Percentiles rank a stretch among this genome's conserved stretches.
These are phyloP conservation scores for Brettanomyces anomalus DNA, from an alignment of 805 yeast species.

Conservation along the genomic window DNA sequence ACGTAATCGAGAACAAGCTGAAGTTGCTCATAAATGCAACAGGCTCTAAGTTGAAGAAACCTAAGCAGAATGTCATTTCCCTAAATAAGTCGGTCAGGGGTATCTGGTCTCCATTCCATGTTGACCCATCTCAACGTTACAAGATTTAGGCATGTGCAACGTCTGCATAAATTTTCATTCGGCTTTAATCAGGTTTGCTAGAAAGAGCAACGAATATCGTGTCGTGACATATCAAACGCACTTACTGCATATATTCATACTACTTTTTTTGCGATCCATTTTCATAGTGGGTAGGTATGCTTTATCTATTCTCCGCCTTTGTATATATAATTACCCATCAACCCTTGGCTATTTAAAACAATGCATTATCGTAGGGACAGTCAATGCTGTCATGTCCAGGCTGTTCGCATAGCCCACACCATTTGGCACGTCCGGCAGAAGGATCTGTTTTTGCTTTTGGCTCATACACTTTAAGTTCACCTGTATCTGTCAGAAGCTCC, in stretches of 20 bases:
- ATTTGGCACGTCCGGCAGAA: slow-evolving; percentile 61
- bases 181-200: too few species aligned
- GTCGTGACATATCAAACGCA: too few species aligned
- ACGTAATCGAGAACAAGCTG: slow-evolving; percentile 56
- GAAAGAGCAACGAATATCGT: too few species aligned
- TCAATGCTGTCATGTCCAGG: slow-evolving; percentile 82
- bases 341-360: slow-evolving; percentile 9
- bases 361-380: slow-evolving; percentile 74
- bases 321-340: slow-evolving; percentile 3
- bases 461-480: slow-evolving; percentile 29
- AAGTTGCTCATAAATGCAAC: slow-evolving; percentile 55
- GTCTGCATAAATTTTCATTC: too few species aligned
- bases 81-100: slow-evolving; percentile 85
- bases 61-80: slow-evolving; percentile 72
- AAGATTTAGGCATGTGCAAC: slow-evolving; percentile 26
- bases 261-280: background rate
- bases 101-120: slow-evolving; percentile 95
- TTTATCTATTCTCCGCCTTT: background rate
- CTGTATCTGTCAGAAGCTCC: slow-evolving; percentile 1
- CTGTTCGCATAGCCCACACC: slow-evolving; percentile 93
- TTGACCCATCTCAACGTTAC: slow-evolving; percentile 40
- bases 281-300: background rate
- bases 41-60: slow-evolving; percentile 54
- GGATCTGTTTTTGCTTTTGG: slow-evolving; percentile 50
- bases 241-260: too few species aligned